phyloP scores from a whole-genome alignment of 371 early-diverging fungal species.

The Mucor saturninus region DNA sequence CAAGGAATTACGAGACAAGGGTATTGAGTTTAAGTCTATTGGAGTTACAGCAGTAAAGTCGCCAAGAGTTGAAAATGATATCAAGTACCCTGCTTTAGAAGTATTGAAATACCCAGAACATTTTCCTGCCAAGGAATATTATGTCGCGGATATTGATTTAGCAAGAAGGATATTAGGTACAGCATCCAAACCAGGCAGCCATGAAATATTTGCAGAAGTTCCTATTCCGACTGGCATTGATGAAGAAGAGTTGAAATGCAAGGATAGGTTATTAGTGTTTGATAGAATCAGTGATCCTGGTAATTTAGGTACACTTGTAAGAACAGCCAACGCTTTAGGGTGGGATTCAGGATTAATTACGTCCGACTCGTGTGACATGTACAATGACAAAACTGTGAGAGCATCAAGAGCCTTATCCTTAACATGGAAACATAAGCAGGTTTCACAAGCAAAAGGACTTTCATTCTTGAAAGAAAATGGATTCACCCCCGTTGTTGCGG shows the following conservation, averaged over 20 bases:
- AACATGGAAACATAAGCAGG: conserved; percentile 43
- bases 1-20: conserved; percentile 36
- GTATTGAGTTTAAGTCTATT: conserved; percentile 34
- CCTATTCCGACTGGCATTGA: conserved; percentile 23
- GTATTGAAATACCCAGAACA: conserved; percentile 37
- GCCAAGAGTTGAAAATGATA: conserved; percentile 31
- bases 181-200: conserved; percentile 47
- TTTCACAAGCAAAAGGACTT: conserved; percentile 31
- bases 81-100: conserved; percentile 38
- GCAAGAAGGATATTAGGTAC: conserved; percentile 53
- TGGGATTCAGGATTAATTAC: conserved; percentile 58
- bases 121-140: conserved; percentile 44
- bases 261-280: conserved; percentile 49
- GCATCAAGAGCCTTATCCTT: conserved; percentile 53
- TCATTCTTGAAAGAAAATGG: conserved; percentile 32
- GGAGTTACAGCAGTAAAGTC: conserved; percentile 37
- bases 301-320: conserved; percentile 57
- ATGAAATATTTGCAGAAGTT: conserved; percentile 56
- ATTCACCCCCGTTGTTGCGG: conserved; percentile 60
- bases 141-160: conserved; percentile 44
- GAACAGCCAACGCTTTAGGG: conserved; percentile 58
- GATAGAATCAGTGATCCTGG: conserved; percentile 63
- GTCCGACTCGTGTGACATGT: conserved; percentile 56
- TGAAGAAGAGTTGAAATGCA: neutral
- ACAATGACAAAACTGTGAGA: conserved; percentile 59